phyloP scores from a whole-genome alignment of 139 green algal genomes.

The Eudorina sp. region DNA sequence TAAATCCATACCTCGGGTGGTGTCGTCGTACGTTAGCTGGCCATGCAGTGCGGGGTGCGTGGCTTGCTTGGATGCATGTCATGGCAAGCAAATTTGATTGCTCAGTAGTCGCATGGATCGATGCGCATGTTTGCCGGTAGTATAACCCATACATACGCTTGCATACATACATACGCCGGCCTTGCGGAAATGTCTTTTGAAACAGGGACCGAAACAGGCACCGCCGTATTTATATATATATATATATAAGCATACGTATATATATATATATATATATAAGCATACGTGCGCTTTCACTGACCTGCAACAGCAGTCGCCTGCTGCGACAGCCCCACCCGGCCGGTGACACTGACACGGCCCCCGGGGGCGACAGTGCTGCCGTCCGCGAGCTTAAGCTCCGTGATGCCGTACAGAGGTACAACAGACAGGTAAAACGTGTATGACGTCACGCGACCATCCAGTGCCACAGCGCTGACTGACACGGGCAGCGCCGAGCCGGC shows the following conservation, averaged over 20 bases:
- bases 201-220: too few species aligned
- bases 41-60: too few species aligned
- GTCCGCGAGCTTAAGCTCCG: background rate
- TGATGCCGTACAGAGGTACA: slow-evolving; percentile 14
- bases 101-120: too few species aligned
- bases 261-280: background rate
- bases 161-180: too few species aligned
- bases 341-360: background rate
- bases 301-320: too few species aligned
- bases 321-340: background rate
- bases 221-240: background rate
- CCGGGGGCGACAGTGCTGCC: background rate
- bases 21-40: too few species aligned
- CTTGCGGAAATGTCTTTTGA: too few species aligned
- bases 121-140: too few species aligned
- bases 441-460: background rate
- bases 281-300: background rate
- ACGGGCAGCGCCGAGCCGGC: background rate
- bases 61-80: too few species aligned
- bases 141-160: too few species aligned
- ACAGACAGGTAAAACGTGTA: slow-evolving; percentile 10
- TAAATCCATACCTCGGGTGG: too few species aligned
- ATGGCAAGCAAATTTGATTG: too few species aligned
- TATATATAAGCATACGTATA: background rate
- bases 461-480: background rate